These are phyloP conservation scores for Trametes pubescens DNA, from an alignment of 1,284 basidiomycete genomes.

Conservation along the genomic window DNA sequence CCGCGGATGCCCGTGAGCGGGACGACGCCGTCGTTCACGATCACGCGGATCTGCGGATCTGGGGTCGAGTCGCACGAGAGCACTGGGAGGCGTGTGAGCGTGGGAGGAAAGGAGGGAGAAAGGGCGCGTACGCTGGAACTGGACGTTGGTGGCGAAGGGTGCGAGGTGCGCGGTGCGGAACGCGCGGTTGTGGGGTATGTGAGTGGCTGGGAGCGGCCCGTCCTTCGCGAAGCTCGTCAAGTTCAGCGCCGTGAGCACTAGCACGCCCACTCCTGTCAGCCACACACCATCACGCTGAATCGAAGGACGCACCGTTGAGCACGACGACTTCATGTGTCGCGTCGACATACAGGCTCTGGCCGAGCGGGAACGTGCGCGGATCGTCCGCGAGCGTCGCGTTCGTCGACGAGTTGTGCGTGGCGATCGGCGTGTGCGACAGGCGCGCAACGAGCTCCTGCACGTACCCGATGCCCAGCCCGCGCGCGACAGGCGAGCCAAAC, in stretches of 20 bases:
- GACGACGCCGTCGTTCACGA: slow-evolving; percentile 89
- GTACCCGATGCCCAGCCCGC: slow-evolving; percentile 87
- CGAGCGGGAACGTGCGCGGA: slow-evolving; percentile 79
- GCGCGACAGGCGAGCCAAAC: slow-evolving; percentile 80
- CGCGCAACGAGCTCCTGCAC: slow-evolving; percentile 84
- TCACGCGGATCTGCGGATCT: slow-evolving; percentile 74
- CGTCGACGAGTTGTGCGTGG: slow-evolving; percentile 73
- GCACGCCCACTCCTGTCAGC: neutral
- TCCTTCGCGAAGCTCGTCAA: slow-evolving; percentile 71
- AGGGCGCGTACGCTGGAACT: slow-evolving; percentile 70
- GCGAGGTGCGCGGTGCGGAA: slow-evolving; percentile 76
- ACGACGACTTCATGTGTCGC: slow-evolving; percentile 89
- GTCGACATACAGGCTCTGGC: slow-evolving; percentile 85
- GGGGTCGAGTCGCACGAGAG: slow-evolving; percentile 61
- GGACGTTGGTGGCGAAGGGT: slow-evolving; percentile 81
- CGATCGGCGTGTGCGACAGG: slow-evolving; percentile 78
- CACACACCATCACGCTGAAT: neutral
- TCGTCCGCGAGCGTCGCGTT: slow-evolving; percentile 82
- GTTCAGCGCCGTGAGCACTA: slow-evolving; percentile 79
- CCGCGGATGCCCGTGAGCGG: slow-evolving; percentile 81
- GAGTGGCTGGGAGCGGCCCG: slow-evolving; percentile 77
- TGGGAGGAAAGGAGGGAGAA: neutral
- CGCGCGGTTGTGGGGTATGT: slow-evolving; percentile 65
- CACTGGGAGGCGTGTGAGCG: slow-evolving; percentile 48
- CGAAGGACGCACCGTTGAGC: slow-evolving; percentile 62